phyloP scores from a whole-genome alignment of 2,329 filamentous ascomycete species.

The Fusarium transvaalense region DNA sequence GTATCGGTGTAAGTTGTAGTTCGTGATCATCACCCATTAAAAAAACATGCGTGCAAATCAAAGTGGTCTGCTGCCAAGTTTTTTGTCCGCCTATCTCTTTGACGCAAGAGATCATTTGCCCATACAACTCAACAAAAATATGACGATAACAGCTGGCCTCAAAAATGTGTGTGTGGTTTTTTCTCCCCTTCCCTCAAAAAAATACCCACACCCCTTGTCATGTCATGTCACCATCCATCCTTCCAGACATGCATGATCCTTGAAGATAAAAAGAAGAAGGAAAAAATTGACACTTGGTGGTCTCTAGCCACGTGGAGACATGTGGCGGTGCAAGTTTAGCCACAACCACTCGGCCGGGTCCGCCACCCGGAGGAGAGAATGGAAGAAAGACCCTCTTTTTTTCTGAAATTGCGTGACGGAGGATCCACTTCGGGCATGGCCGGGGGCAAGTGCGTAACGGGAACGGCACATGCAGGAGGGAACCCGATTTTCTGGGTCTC shows the following conservation, averaged over 20 bases:
- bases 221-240: constrained; percentile 21
- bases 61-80: constrained; percentile 40
- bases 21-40: constrained; percentile 17
- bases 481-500: constrained; percentile 36
- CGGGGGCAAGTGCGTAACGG: constrained; percentile 1
- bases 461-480: constrained; percentile 33
- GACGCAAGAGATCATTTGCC: constrained; percentile 24
- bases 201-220: constrained; percentile 14
- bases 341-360: constrained; percentile 46
- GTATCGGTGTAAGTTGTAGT: constrained; percentile 18
- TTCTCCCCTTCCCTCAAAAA: background rate
- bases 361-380: constrained; percentile 21
- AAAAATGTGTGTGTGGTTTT: constrained; percentile 16
- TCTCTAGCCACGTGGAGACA: constrained; percentile 41
- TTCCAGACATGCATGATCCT: constrained; percentile 29
- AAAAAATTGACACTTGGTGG: background rate
- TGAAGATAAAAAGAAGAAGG: constrained; percentile 3
- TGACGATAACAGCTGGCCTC: constrained; percentile 30
- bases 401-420: constrained; percentile 6
- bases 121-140: background rate
- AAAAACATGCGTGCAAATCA: constrained; percentile 13
- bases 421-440: constrained; percentile 44
- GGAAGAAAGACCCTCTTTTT: background rate
- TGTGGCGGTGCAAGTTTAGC: constrained; percentile 39
- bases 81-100: background rate